Evolutionary conservation across 805 yeast genomes (phyloP).

Genomic region (Kockiozyma suomiensis): DNA sequence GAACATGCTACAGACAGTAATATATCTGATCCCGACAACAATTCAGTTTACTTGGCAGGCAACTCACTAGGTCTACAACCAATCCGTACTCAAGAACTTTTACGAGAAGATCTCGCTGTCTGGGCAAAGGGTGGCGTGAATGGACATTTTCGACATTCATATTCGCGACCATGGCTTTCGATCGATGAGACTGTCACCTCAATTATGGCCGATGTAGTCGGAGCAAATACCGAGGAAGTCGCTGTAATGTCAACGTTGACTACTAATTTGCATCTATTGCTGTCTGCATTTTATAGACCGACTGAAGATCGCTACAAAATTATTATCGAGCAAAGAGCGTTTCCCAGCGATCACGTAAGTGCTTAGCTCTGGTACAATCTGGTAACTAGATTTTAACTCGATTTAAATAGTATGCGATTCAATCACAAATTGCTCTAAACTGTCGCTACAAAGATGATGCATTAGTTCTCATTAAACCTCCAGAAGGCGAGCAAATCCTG

Average conservation of each 20-base stretch:
- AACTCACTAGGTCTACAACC: conserved; percentile 96
- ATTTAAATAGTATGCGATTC: conserved; percentile 61
- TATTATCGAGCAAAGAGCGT: conserved; percentile 81
- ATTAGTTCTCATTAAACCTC: conserved; percentile 65
- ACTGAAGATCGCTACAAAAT: conserved; percentile 58
- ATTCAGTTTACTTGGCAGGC: conserved; percentile 71
- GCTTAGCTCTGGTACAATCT: no score
- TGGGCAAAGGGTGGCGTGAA: conserved; percentile 85
- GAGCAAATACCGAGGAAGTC: conserved; percentile 74
- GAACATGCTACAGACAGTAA: background rate
- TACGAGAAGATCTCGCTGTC: conserved; percentile 70
- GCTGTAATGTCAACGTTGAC: conserved; percentile 89
- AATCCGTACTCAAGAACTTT: conserved; percentile 54
- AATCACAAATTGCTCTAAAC: conserved; percentile 67
- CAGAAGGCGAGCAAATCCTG: conserved; percentile 58
- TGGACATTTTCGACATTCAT: conserved; percentile 68
- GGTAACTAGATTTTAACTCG: background rate
- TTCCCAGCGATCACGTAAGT: conserved; percentile 75
- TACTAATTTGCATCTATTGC: conserved; percentile 71
- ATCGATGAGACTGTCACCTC: conserved; percentile 78
- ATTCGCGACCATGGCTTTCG: conserved; percentile 74
- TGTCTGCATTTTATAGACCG: conserved; percentile 77
- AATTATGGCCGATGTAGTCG: conserved; percentile 70
- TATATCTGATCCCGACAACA: conserved; percentile 15
- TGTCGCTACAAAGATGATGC: conserved; percentile 57